Evolutionary conservation across 345 rosid genomes (phyloP), one percentile per base, ranked within the genome.

Genomic region (Salix udensis): DNA sequence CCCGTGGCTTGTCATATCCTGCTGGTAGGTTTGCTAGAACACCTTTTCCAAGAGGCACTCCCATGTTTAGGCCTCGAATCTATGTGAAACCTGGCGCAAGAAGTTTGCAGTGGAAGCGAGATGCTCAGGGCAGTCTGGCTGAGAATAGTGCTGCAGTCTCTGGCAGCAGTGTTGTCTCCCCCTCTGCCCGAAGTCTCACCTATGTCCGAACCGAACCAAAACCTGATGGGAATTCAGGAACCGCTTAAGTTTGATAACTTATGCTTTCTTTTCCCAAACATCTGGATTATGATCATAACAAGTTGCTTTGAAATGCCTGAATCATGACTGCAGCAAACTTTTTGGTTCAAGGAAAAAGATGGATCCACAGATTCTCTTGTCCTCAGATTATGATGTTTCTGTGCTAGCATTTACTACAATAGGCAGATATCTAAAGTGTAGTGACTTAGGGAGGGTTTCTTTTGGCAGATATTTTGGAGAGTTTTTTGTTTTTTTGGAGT

Each of bases 51-150:
- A 87, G 99, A 83, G 96, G 96, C 65, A 78, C 82, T 36, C 77
- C 83, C 77, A 73, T 77, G n/a, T 90, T 87, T 79, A 86, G 97
- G 80, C 82, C 92, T 46, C 94, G 88, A 46, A 84, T 86, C 21
- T 82, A 85, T 5, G 46, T 89, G 60, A 96, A 89, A 81, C 84
- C 67, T 44, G 97, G 99, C 80, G 89, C 91, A 48, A 84, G 98
- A 86, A 96, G 97, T 78, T 81, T 93, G 83, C 98, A 96, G 81
- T 96, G 99, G 99, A 96, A 88, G 84, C 96, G 98, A 6, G 97
- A 89, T 78, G 81, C 87, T 21, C 92, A 84, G 67, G 72, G 72
- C 68, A 52, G 82, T 58, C 62, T 88, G 34, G 79, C 91, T 1
- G 94, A 84, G 23, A 74, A 75, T 68, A 78, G 77, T 65, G 76